These are phyloP conservation scores for Sporothrix schenckii DNA, from an alignment of 2,329 filamentous ascomycete species.

Conservation along the genomic window DNA sequence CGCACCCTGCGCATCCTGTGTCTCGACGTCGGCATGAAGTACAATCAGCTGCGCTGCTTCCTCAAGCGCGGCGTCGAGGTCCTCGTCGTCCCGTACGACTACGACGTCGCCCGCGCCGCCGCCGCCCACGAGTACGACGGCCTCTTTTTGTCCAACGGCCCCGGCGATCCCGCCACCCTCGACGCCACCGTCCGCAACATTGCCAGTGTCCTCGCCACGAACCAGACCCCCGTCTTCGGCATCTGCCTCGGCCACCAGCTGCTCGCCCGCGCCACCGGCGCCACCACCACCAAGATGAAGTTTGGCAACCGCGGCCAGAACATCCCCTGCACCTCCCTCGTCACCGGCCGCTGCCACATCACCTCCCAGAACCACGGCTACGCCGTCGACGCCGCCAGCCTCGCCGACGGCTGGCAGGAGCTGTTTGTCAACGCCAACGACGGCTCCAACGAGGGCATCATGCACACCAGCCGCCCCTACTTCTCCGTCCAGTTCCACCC, in stretches of 20 bases:
- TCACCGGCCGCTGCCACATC: slow-evolving; percentile 97
- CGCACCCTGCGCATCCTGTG: slow-evolving; percentile 85
- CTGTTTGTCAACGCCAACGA: slow-evolving; percentile 98
- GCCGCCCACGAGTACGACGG: slow-evolving; percentile 88
- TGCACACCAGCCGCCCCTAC: slow-evolving; percentile 80
- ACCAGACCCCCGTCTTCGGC: slow-evolving; percentile 85
- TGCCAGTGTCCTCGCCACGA: slow-evolving; percentile 72
- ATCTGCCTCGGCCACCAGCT: slow-evolving; percentile 96
- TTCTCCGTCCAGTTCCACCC: slow-evolving; percentile 99
- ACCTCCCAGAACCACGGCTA: slow-evolving; percentile 99
- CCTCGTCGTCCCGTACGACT: slow-evolving; percentile 92
- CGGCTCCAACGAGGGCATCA: slow-evolving; percentile 96
- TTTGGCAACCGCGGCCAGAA: slow-evolving; percentile 99
- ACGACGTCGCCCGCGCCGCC: slow-evolving; percentile 77
- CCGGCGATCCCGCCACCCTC: slow-evolving; percentile 89
- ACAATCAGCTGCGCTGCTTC: slow-evolving; percentile 94
- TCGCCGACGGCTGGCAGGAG: slow-evolving; percentile 83
- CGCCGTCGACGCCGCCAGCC: slow-evolving; percentile 78
- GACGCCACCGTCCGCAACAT: slow-evolving; percentile 79
- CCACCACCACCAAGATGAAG: slow-evolving; percentile 92
- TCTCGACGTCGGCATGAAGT: slow-evolving; percentile 97
- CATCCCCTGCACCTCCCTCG: slow-evolving; percentile 93
- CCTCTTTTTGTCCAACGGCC: slow-evolving; percentile 96
- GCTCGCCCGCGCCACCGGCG: slow-evolving; percentile 83
- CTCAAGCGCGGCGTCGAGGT: slow-evolving; percentile 90